Conservation (phyloP, 495 filamentous ascomycete species). For the Penicillium bialowiezense region DNA sequence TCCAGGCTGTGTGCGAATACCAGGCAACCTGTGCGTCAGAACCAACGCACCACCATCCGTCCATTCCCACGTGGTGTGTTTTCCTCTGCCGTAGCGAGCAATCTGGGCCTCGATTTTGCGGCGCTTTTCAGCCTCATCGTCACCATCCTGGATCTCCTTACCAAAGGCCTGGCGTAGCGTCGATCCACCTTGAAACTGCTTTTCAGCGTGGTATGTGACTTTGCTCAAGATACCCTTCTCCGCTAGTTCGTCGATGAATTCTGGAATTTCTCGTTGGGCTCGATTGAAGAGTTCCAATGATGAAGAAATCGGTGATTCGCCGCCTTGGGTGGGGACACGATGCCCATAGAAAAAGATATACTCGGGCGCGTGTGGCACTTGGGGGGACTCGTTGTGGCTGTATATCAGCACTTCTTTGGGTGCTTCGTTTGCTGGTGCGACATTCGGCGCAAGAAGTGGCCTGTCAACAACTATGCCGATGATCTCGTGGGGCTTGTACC, state of each 20-base stretch:
- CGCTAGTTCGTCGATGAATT: slow-evolving; percentile 44
- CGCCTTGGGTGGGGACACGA: slow-evolving; percentile 34
- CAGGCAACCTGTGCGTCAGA: slow-evolving; percentile 44
- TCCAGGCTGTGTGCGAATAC: slow-evolving; percentile 44
- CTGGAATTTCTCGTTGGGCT: slow-evolving; percentile 43
- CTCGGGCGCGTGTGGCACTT: slow-evolving; percentile 52
- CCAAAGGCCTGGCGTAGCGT: slow-evolving; percentile 53
- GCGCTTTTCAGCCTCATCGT: slow-evolving; percentile 39
- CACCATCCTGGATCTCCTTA: slow-evolving; percentile 43
- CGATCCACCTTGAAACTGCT: slow-evolving; percentile 46
- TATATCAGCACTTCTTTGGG: slow-evolving; percentile 50
- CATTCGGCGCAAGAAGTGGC: slow-evolving; percentile 49
- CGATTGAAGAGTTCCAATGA: slow-evolving; percentile 50
- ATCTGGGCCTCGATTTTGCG: slow-evolving; percentile 53
- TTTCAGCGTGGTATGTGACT: slow-evolving; percentile 45
- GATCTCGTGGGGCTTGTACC: slow-evolving; percentile 52
- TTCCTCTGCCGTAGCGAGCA: slow-evolving; percentile 32
- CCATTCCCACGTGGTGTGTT: slow-evolving; percentile 49
- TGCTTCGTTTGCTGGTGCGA: slow-evolving; percentile 52
- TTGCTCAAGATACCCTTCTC: slow-evolving; percentile 43
- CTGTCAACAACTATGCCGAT: slow-evolving; percentile 53
- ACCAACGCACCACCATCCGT: slow-evolving; percentile 37
- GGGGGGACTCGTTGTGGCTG: slow-evolving; percentile 53
- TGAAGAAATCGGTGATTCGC: slow-evolving; percentile 52
- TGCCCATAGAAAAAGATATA: slow-evolving; percentile 53